phyloP scores from a whole-genome alignment of 176 grass and related monocot genomes.

The Puccinellia tenuiflora region DNA sequence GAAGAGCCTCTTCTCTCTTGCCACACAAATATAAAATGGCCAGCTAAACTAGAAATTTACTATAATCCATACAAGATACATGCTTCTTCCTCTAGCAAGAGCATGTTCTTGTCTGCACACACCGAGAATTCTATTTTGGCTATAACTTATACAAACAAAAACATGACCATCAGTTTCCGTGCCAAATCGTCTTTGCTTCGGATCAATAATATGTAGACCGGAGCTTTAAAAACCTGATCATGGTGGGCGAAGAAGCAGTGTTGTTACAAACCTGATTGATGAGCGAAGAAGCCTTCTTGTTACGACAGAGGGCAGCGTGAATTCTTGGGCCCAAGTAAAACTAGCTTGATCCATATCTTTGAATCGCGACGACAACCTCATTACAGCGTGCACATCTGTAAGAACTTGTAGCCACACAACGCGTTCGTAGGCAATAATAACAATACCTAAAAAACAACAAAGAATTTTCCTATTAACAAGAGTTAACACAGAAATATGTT shows the following conservation, averaged over 20 bases:
- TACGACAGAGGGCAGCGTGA: neutral
- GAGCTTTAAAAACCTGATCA: neutral
- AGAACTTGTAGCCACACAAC: conserved; percentile 47
- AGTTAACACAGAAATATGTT: neutral
- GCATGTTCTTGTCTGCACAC: neutral
- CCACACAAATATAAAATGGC: neutral
- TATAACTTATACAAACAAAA: no score
- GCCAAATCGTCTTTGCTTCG: neutral
- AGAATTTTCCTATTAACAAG: neutral
- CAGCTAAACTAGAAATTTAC: neutral
- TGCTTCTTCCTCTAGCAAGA: neutral
- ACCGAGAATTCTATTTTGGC: no score
- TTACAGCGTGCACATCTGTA: conserved; percentile 76
- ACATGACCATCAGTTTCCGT: neutral
- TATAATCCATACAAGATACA: neutral
- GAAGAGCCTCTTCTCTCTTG: neutral
- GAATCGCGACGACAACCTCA: conserved; percentile 66
- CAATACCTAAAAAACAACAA: conserved; percentile 69
- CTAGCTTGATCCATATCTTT: conserved; percentile 60
- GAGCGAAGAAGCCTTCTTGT: neutral
- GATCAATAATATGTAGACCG: neutral
- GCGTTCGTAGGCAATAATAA: conserved; percentile 86
- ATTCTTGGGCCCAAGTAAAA: conserved; percentile 9
- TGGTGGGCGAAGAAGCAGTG: neutral
- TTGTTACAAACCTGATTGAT: no score